These are phyloP conservation scores for Pythium folliculosum DNA, from an alignment of 352 stramenopile species.

Conservation along the genomic window DNA sequence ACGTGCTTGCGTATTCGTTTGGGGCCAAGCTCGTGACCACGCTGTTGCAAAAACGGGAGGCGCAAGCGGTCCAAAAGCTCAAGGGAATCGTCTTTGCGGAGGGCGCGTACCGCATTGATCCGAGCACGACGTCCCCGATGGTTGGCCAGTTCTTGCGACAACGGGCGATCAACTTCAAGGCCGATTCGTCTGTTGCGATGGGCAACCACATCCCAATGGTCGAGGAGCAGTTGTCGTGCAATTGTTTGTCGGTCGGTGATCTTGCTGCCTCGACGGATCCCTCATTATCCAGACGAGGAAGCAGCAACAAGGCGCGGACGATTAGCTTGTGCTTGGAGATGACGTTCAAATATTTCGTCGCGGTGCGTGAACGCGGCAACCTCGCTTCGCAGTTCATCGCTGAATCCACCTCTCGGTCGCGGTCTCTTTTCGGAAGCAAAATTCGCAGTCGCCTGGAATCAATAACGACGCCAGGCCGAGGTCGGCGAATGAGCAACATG, in stretches of 20 bases:
- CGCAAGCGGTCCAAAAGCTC: slow-evolving; percentile 53
- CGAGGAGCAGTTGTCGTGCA: slow-evolving; percentile 66
- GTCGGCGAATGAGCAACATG: slow-evolving; percentile 37
- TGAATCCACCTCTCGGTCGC: slow-evolving; percentile 58
- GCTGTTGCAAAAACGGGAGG: slow-evolving; percentile 64
- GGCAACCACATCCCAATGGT: slow-evolving; percentile 50
- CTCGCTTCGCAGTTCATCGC: slow-evolving; percentile 57
- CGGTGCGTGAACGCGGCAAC: slow-evolving; percentile 56
- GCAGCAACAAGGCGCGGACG: slow-evolving; percentile 76
- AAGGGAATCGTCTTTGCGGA: slow-evolving; percentile 73
- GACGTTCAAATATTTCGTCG: slow-evolving; percentile 73
- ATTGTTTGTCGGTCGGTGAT: slow-evolving; percentile 64
- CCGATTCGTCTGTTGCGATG: slow-evolving; percentile 43
- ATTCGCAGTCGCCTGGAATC: slow-evolving; percentile 68
- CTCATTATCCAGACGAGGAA: slow-evolving; percentile 43
- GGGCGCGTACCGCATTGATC: slow-evolving; percentile 59
- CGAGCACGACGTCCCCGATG: slow-evolving; percentile 44
- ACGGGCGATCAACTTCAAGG: slow-evolving; percentile 78
- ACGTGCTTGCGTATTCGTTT: slow-evolving; percentile 71
- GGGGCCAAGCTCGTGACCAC: slow-evolving; percentile 69
- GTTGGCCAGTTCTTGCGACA: slow-evolving; percentile 65
- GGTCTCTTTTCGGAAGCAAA: slow-evolving; percentile 63
- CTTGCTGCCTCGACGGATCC: slow-evolving; percentile 36
- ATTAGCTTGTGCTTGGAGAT: slow-evolving; percentile 73
- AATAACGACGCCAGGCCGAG: slow-evolving; percentile 62